Percentiles rank a stretch among this genome's conserved stretches.
Conservation (phyloP, 352 stramenopile genomes). For the Pythium graminicola region DNA sequence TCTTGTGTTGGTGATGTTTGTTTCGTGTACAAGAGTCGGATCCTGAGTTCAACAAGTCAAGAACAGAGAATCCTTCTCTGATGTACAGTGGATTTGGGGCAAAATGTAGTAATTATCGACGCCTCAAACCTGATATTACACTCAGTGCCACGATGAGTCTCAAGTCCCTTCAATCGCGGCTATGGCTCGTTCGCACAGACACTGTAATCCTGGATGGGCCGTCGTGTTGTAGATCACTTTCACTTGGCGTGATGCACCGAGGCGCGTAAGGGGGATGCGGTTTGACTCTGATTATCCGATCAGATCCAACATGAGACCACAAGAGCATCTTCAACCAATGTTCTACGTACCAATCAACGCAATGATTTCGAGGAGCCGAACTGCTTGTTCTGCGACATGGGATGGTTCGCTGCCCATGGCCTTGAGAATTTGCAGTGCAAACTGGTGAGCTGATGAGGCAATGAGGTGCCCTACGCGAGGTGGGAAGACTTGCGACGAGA, state of each 20-base stretch:
- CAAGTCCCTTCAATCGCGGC: slow-evolving; percentile 55
- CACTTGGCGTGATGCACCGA: slow-evolving; percentile 44
- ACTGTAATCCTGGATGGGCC: slow-evolving; percentile 28
- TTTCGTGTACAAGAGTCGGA: too few species aligned
- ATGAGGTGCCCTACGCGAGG: slow-evolving; percentile 32
- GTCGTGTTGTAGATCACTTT: slow-evolving; percentile 59
- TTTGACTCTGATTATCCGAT: slow-evolving; percentile 31
- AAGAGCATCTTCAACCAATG: background rate
- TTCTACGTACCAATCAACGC: slow-evolving; percentile 34
- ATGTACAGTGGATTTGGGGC: too few species aligned
- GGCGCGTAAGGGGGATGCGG: slow-evolving; percentile 42
- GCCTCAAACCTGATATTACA: too few species aligned
- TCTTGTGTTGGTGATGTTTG: too few species aligned
- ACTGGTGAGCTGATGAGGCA: slow-evolving; percentile 38
- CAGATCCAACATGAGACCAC: background rate
- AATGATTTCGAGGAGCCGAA: slow-evolving; percentile 46
- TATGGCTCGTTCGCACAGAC: slow-evolving; percentile 48
- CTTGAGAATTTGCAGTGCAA: slow-evolving; percentile 39
- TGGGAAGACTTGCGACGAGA: slow-evolving; percentile 12
- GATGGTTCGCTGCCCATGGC: slow-evolving; percentile 13
- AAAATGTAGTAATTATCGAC: too few species aligned
- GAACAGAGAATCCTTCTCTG: too few species aligned
- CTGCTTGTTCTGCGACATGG: slow-evolving; percentile 37
- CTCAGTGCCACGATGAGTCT: slow-evolving; percentile 1
- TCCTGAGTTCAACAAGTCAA: too few species aligned